Evolutionary conservation across 139 green algal genomes (phyloP).

Genomic region (Marvania coccoides): DNA sequence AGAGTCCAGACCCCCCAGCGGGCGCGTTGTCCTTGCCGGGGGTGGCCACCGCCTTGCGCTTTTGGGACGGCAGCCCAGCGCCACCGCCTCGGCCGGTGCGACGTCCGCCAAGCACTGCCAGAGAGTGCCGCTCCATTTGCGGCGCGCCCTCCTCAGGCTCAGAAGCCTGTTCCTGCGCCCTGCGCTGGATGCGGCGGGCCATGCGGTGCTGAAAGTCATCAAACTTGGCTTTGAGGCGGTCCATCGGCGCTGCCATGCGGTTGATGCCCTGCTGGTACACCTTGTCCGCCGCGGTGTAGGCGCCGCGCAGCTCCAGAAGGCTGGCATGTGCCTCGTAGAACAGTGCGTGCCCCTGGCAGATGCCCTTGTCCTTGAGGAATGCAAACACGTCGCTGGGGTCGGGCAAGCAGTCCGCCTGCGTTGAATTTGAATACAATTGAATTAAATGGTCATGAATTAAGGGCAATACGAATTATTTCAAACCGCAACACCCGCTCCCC

Average conservation of each 20-base stretch:
- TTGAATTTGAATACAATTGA: too few relatives aligned
- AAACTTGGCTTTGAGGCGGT: slow-evolving; percentile 66
- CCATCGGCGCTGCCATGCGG: slow-evolving; percentile 52
- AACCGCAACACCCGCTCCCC: too few relatives aligned
- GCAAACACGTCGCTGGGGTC: slow-evolving; percentile 84
- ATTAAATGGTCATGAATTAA: too few relatives aligned
- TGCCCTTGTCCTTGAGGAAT: slow-evolving; percentile 65
- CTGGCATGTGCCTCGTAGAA: slow-evolving; percentile 84
- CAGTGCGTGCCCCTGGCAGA: slow-evolving; percentile 70
- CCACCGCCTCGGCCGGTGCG: not conserved
- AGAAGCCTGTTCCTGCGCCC: slow-evolving; percentile 38
- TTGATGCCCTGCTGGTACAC: slow-evolving; percentile 71
- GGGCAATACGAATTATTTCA: too few relatives aligned
- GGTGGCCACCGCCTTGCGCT: not conserved
- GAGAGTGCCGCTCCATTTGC: slow-evolving; percentile 16
- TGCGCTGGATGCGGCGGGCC: slow-evolving; percentile 60
- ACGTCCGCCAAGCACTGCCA: slow-evolving; percentile 13
- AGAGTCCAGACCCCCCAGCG: slow-evolving; percentile 21
- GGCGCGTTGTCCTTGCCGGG: slow-evolving; percentile 37
- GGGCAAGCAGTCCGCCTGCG: slow-evolving; percentile 70
- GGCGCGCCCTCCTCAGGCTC: slow-evolving; percentile 2
- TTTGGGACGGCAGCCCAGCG: not conserved
- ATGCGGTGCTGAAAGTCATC: slow-evolving; percentile 78
- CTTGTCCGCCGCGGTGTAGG: slow-evolving; percentile 55
- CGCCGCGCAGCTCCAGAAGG: slow-evolving; percentile 69